Evolutionary conservation across 2,329 filamentous ascomycete genomes (phyloP).

Genomic region (Verticillium longisporum): DNA sequence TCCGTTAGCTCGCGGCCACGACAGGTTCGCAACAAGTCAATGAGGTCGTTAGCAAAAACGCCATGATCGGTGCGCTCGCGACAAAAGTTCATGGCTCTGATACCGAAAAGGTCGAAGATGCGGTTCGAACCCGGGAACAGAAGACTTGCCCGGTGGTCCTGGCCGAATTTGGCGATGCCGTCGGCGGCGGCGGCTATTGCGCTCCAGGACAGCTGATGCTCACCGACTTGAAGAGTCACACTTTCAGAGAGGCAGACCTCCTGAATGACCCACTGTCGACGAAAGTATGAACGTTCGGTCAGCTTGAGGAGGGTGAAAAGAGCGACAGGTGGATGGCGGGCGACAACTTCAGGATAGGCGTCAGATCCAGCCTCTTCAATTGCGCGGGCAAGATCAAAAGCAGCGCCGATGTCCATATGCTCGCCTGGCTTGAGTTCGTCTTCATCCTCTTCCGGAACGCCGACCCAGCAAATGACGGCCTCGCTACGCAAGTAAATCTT

Average conservation of each 20-base stretch:
- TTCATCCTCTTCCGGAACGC: conserved; percentile 9
- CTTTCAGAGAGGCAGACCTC: conserved; percentile 13
- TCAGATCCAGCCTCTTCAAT: neutral
- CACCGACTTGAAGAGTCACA: neutral
- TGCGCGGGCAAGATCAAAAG: neutral
- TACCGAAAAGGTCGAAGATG: neutral
- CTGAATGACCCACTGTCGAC: conserved; percentile 18
- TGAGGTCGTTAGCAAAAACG: neutral
- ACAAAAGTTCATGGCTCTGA: neutral
- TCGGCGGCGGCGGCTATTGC: neutral
- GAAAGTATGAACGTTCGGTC: conserved; percentile 11
- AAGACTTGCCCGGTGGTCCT: neutral
- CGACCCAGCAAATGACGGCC: conserved; percentile 19
- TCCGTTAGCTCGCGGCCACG: neutral
- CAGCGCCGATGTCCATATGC: neutral
- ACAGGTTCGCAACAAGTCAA: neutral
- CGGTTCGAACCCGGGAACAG: neutral
- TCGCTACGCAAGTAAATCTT: conserved; percentile 16
- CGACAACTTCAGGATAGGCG: neutral
- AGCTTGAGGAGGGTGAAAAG: neutral
- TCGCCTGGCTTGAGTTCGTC: neutral
- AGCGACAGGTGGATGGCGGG: neutral
- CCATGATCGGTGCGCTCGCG: neutral
- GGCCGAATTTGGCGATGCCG: neutral
- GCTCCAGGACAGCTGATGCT: neutral